These are phyloP conservation scores for Sanghuangporus sanghuang DNA, from an alignment of 1,284 basidiomycete species.

Conservation along the genomic window DNA sequence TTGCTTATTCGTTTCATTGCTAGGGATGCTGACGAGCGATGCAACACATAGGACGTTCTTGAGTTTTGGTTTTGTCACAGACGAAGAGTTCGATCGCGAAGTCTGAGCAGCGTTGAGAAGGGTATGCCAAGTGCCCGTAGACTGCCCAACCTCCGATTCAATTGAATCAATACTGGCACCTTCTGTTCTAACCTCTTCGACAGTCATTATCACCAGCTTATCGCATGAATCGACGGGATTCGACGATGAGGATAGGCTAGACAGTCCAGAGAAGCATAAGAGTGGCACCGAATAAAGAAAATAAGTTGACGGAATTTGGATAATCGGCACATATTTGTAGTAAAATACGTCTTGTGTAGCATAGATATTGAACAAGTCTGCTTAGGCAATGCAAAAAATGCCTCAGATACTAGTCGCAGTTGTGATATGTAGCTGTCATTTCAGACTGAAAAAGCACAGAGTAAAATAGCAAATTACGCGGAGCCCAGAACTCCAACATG, in stretches of 20 bases:
- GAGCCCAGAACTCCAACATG: background rate
- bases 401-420: background rate
- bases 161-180: conserved; percentile 7
- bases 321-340: background rate
- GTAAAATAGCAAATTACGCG: background rate
- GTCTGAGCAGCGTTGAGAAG: background rate
- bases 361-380: background rate
- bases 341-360: background rate
- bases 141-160: background rate
- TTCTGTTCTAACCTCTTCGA: background rate
- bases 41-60: conserved; percentile 31
- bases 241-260: background rate
- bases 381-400: no score
- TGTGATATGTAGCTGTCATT: background rate
- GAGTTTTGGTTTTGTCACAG: conserved; percentile 27
- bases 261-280: background rate
- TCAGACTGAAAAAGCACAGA: background rate
- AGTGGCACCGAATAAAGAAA: background rate
- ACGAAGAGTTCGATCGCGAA: background rate
- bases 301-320: background rate
- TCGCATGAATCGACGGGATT: background rate
- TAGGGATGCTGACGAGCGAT: background rate
- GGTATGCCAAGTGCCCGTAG: conserved; percentile 9
- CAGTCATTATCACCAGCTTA: background rate
- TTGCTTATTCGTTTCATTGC: background rate